phyloP scores from a whole-genome alignment of 768 basidiomycete species.

The Boletellus ananas region DNA sequence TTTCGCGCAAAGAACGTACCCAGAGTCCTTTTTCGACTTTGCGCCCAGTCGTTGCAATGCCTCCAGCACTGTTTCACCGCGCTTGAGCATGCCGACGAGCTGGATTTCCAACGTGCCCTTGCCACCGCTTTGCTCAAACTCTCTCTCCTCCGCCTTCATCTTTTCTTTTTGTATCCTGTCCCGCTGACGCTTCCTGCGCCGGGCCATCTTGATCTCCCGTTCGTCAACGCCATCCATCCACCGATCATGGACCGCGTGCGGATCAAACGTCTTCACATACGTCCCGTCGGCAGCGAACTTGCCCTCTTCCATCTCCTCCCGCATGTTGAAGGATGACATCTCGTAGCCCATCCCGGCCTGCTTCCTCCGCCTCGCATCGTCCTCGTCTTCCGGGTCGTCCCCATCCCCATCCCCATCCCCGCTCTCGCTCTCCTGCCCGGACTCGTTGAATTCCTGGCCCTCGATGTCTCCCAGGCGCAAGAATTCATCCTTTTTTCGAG shows the following conservation, averaged over 20 bases:
- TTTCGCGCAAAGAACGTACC: conserved; percentile 13
- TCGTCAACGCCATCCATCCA: conserved; percentile 96
- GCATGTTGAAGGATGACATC: conserved; percentile 97
- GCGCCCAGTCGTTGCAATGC: conserved; percentile 81
- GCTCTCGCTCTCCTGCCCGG: conserved; percentile 35
- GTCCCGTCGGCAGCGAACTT: conserved; percentile 93
- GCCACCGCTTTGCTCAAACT: conserved; percentile 65
- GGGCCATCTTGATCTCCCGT: conserved; percentile 77
- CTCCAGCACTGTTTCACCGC: conserved; percentile 88
- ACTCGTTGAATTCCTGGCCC: conserved; percentile 79
- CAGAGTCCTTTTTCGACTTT: conserved; percentile 49
- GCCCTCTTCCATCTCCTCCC: conserved; percentile 97
- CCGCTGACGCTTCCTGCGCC: conserved; percentile 68
- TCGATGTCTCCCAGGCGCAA: conserved; percentile 92
- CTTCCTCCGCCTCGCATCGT: conserved; percentile 68
- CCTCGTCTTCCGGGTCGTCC: conserved; percentile 58
- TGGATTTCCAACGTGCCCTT: conserved; percentile 60
- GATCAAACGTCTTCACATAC: conserved; percentile 83
- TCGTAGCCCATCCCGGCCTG: conserved; percentile 93
- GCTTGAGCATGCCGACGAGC: conserved; percentile 72
- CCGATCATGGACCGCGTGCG: conserved; percentile 85
- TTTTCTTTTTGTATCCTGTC: conserved; percentile 70
- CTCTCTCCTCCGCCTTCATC: conserved; percentile 68
- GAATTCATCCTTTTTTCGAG: conserved; percentile 65
- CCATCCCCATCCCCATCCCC: conserved; percentile 44